These are phyloP conservation scores for Talaromyces proteolyticus DNA, from an alignment of 495 filamentous ascomycete genomes.

Conservation along the genomic window DNA sequence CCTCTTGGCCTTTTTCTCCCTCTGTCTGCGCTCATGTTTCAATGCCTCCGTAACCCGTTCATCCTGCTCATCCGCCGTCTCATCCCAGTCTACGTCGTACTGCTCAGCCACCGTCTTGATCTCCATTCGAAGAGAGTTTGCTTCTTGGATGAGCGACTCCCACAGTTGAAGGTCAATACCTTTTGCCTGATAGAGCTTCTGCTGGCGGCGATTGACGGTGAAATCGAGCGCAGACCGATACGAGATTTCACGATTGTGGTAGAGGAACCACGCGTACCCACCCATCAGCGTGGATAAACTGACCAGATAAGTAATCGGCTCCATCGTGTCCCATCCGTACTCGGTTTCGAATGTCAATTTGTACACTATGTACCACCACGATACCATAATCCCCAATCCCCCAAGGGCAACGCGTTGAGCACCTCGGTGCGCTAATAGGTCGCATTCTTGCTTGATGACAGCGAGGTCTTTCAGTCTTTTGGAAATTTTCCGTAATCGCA, in stretches of 20 bases:
- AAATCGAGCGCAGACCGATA: conserved; percentile 82
- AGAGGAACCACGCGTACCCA: conserved; percentile 91
- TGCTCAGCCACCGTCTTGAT: conserved; percentile 77
- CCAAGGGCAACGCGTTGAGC: conserved; percentile 76
- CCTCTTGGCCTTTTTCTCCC: conserved; percentile 39
- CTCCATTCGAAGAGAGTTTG: conserved; percentile 71
- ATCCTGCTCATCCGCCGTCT: conserved; percentile 68
- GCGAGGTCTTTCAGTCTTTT: conserved; percentile 59
- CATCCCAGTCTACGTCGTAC: conserved; percentile 95
- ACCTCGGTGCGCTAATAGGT: conserved; percentile 64
- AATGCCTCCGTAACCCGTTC: conserved; percentile 67
- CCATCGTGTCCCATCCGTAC: conserved; percentile 85
- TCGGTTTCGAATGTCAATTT: conserved; percentile 72
- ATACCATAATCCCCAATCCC: conserved; percentile 63
- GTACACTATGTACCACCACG: conserved; percentile 80
- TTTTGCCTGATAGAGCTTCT: conserved; percentile 64
- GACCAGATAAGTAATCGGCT: conserved; percentile 85
- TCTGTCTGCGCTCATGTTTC: conserved; percentile 52
- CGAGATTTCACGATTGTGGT: conserved; percentile 82
- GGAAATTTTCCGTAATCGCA: conserved; percentile 66
- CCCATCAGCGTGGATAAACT: conserved; percentile 78
- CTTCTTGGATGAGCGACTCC: conserved; percentile 76
- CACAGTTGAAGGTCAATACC: conserved; percentile 74
- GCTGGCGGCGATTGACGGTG: conserved; percentile 73
- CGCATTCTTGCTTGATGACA: conserved; percentile 76